Conservation (phyloP, 2,329 filamentous ascomycete species). For the Colletotrichum truncatum region DNA sequence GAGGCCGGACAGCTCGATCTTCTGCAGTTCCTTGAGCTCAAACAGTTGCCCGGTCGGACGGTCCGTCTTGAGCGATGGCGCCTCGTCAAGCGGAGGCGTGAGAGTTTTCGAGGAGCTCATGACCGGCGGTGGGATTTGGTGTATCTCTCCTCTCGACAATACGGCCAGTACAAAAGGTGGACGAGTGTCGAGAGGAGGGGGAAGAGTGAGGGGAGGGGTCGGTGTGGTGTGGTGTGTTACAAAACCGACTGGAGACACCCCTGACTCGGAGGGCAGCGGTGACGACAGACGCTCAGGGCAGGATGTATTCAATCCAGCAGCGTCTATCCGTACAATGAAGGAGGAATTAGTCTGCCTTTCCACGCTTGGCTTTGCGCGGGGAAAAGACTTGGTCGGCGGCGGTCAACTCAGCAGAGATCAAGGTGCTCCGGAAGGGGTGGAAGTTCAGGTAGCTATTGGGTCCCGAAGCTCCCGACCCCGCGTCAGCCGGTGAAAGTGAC, state of each 20-base stretch:
- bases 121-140: not conserved
- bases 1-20: not conserved
- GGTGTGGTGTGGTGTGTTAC: slow-evolving; percentile 7
- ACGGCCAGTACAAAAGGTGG: not conserved
- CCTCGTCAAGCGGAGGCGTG: slow-evolving; percentile 4
- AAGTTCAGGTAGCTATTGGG: not conserved
- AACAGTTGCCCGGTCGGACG: slow-evolving; percentile 16
- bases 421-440: not conserved
- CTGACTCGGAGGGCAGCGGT: slow-evolving; percentile 11
- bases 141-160: not conserved
- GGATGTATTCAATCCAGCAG: slow-evolving; percentile 10
- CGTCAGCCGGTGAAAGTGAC: not conserved
- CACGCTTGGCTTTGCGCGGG: not conserved
- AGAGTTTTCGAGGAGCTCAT: slow-evolving; percentile 17
- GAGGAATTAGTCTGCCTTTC: too few species aligned
- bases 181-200: not conserved
- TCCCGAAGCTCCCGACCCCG: not conserved
- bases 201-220: not conserved
- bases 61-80: slow-evolving; percentile 4
- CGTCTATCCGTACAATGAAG: not conserved
- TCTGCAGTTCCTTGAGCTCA: slow-evolving; percentile 18
- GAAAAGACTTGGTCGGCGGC: not conserved
- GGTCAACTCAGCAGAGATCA: not conserved
- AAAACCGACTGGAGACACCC: slow-evolving; percentile 12
- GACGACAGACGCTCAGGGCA: slow-evolving; percentile 22